These are phyloP conservation scores for Pseudogymnoascus sp. DNA, from an alignment of 2,329 filamentous ascomycete species.

Conservation along the genomic window DNA sequence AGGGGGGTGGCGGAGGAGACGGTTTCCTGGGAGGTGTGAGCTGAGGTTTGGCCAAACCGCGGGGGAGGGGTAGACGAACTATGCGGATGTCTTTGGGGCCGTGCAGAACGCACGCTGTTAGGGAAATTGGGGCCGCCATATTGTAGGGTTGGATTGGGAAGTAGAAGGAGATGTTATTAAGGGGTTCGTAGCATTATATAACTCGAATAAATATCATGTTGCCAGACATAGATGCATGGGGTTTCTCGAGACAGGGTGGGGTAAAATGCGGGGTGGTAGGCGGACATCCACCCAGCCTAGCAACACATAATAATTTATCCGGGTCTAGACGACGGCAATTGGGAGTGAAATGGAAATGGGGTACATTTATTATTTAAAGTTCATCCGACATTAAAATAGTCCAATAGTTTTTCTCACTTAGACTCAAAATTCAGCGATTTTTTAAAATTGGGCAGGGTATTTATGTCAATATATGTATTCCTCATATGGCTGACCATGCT, in stretches of 20 bases:
- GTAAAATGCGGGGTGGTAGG: not conserved
- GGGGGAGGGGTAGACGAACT: constrained; percentile 25
- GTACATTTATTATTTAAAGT: not conserved
- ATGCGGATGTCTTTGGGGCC: not conserved
- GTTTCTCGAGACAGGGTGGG: not conserved
- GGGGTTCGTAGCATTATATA: not conserved
- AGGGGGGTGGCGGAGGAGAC: constrained; percentile 35
- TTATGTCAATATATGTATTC: not conserved
- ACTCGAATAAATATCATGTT: not conserved
- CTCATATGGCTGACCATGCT: not conserved
- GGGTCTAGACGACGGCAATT: not conserved
- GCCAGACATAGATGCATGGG: not conserved
- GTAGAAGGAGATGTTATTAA: not conserved
- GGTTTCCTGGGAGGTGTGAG: constrained; percentile 26
- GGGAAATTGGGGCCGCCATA: not conserved
- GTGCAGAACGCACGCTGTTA: not conserved
- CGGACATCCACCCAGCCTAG: not conserved
- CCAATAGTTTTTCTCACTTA: not conserved
- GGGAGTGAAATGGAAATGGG: not conserved
- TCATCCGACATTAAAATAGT: not conserved
- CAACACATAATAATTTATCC: not conserved
- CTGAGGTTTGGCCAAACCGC: constrained; percentile 23
- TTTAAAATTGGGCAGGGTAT: not conserved
- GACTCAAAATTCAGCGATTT: not conserved
- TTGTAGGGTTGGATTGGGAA: not conserved